These are phyloP conservation scores for Oryza coarctata DNA, from an alignment of 176 grass and related monocot genomes.

Conservation along the genomic window DNA sequence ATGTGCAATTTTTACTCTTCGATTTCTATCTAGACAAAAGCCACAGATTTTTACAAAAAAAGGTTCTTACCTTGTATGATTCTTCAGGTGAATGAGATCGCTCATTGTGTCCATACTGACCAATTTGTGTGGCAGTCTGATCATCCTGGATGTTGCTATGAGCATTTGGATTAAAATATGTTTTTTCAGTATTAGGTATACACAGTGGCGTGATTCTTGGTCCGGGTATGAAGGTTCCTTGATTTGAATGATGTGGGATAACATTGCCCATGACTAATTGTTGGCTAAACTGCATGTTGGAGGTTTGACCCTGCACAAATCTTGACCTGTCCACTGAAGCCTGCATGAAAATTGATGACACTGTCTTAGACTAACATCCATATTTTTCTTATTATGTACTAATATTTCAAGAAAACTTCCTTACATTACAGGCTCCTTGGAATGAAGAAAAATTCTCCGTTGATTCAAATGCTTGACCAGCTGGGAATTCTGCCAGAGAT, in stretches of 20 bases:
- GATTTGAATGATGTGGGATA: slow-evolving; percentile 28
- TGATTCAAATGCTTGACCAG: slow-evolving; percentile 16
- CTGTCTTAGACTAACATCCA: slow-evolving; percentile 11
- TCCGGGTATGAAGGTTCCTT: slow-evolving; percentile 11
- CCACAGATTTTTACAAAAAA: not conserved
- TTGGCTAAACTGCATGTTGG: slow-evolving; percentile 21
- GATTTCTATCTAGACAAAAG: slow-evolving; percentile 11
- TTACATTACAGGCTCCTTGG: slow-evolving; percentile 34
- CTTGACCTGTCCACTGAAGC: slow-evolving; percentile 22
- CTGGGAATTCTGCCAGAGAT: not conserved
- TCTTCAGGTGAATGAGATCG: slow-evolving; percentile 26
- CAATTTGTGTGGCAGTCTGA: slow-evolving; percentile 15
- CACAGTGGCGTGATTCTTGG: slow-evolving; percentile 24
- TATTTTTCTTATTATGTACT: not conserved
- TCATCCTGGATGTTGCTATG: slow-evolving; percentile 22
- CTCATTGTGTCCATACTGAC: not conserved
- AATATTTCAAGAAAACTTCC: not conserved
- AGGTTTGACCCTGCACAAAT: slow-evolving; percentile 26
- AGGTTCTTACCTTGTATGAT: slow-evolving; percentile 26
- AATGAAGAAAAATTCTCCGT: slow-evolving; percentile 10
- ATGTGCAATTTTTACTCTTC: not conserved
- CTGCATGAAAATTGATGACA: slow-evolving; percentile 35
- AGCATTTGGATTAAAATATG: slow-evolving; percentile 22
- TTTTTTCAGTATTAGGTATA: slow-evolving; percentile 33
- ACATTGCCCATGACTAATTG: not conserved